Evolutionary conservation across 495 filamentous ascomycete genomes (phyloP).

Genomic region (Penicillium angulare): DNA sequence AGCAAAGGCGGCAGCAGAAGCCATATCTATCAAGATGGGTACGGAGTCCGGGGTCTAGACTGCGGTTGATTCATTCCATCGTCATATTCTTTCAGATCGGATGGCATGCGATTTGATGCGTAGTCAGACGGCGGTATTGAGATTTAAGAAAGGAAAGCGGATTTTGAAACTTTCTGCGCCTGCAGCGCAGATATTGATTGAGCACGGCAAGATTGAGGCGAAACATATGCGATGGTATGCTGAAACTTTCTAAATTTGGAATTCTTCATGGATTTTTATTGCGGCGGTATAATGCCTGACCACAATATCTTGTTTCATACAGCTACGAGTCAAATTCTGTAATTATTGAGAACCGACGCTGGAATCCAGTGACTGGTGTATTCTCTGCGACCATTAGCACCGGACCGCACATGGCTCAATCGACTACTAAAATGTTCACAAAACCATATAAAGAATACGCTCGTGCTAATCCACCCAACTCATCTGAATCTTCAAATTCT

Average conservation of each 20-base stretch:
- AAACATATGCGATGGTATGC: no score
- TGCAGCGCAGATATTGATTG: no score
- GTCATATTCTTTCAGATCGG: neutral
- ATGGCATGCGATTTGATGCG: neutral
- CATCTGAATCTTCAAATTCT: no score
- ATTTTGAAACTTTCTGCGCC: no score
- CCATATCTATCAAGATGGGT: neutral
- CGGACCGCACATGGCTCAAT: no score
- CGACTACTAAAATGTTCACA: no score
- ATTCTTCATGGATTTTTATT: neutral
- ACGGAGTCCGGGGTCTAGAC: neutral
- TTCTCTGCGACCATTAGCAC: no score
- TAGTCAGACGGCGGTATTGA: neutral
- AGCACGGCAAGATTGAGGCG: no score
- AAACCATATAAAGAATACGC: no score
- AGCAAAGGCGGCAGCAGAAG: neutral
- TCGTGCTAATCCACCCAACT: no score
- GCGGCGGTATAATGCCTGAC: no score
- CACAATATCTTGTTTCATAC: neutral
- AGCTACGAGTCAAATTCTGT: constrained; percentile 19
- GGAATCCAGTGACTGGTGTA: no score
- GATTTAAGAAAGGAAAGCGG: neutral
- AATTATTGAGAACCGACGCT: constrained; percentile 31
- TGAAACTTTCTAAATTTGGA: neutral
- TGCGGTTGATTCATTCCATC: neutral